A percentile compares a stretch with the other conserved stretches of the same genome.
These are phyloP conservation scores for Dothistroma pini DNA, from an alignment of 2,329 filamentous ascomycete genomes.

Conservation along the genomic window DNA sequence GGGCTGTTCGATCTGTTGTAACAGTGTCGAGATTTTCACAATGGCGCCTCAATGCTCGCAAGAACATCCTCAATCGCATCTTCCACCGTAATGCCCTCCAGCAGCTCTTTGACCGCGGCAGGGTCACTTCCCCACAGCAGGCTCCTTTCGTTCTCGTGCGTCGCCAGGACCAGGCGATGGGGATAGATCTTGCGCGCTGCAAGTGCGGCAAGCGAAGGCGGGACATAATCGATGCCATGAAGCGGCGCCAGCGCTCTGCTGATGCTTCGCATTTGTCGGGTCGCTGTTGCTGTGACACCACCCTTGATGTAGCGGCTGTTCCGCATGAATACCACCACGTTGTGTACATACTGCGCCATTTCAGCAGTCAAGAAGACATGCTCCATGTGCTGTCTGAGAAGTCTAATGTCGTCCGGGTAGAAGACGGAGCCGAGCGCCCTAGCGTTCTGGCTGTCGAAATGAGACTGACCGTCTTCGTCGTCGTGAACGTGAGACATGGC, in stretches of 20 bases:
- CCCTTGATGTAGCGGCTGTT: constrained; percentile 79
- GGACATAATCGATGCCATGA: constrained; percentile 75
- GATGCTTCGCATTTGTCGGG: constrained; percentile 63
- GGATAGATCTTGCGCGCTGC: constrained; percentile 84
- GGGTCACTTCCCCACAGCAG: constrained; percentile 88
- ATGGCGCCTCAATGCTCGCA: constrained; percentile 53
- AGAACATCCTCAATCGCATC: constrained; percentile 58
- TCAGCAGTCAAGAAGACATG: constrained; percentile 68
- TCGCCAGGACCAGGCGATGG: constrained; percentile 72
- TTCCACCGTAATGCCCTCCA: constrained; percentile 58
- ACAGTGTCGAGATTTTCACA: constrained; percentile 35
- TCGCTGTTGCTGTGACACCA: constrained; percentile 74
- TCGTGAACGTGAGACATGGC: constrained; percentile 86
- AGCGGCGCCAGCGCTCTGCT: constrained; percentile 69
- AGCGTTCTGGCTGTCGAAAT: constrained; percentile 58
- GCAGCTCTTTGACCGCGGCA: constrained; percentile 61
- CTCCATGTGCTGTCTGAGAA: constrained; percentile 57
- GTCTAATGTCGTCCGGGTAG: constrained; percentile 47
- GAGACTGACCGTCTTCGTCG: constrained; percentile 65
- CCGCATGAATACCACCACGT: constrained; percentile 81
- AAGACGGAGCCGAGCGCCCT: constrained; percentile 32
- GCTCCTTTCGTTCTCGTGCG: constrained; percentile 72
- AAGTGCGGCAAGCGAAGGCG: constrained; percentile 76
- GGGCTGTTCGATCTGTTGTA: not conserved
- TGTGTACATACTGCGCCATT: constrained; percentile 77